These are phyloP conservation scores for Lepidium sativum DNA, from an alignment of 345 rosid genomes.

Conservation along the genomic window DNA sequence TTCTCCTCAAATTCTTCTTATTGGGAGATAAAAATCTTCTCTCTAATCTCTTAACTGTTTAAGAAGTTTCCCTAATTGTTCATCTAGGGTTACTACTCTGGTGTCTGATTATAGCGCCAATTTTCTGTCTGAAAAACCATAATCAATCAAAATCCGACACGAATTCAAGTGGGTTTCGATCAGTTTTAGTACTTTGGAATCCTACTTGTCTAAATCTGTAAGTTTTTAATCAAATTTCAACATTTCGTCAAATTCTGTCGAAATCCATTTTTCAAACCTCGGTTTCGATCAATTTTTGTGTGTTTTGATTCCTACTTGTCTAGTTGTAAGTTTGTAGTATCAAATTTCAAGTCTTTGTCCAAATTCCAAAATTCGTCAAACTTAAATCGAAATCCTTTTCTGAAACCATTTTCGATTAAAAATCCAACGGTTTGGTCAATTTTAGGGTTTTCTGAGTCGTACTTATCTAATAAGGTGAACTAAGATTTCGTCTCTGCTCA, in stretches of 20 bases:
- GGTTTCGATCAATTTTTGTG: neutral
- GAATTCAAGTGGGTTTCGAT: neutral
- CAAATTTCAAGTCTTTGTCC: too few relatives aligned
- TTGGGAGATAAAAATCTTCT: neutral
- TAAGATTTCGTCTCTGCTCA: constrained; percentile 5
- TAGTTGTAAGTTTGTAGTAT: too few relatives aligned
- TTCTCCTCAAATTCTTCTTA: neutral
- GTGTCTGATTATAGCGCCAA: neutral
- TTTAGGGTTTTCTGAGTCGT: too few relatives aligned
- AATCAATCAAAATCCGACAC: too few relatives aligned
- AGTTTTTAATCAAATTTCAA: neutral
- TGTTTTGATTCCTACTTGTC: neutral
- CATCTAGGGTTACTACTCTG: neutral
- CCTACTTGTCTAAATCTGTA: neutral
- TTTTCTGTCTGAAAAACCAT: neutral
- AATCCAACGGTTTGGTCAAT: too few relatives aligned
- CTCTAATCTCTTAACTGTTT: too few relatives aligned
- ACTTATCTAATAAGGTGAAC: too few relatives aligned
- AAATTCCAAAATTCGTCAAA: too few relatives aligned
- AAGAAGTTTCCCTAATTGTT: too few relatives aligned
- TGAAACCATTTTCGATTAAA: too few relatives aligned
- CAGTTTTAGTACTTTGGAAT: neutral
- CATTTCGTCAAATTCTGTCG: neutral
- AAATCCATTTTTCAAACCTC: neutral
- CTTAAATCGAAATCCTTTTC: too few relatives aligned